phyloP scores from a whole-genome alignment of 306 rosid species.

The Senna tora region DNA sequence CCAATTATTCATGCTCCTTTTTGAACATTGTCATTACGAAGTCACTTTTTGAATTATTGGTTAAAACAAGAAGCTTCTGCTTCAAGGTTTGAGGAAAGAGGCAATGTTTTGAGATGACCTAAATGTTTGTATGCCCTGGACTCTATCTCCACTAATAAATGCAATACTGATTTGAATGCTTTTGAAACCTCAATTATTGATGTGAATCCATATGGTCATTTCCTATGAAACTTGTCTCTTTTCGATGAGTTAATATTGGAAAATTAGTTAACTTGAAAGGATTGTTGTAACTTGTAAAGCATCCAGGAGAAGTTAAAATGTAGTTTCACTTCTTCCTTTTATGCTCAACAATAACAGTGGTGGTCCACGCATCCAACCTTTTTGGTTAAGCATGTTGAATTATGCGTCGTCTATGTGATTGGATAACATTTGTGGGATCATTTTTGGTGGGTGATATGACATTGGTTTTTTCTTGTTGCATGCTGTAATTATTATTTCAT shows the following conservation, averaged over 20 bases:
- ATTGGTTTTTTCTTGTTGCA: not conserved
- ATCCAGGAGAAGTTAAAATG: not conserved
- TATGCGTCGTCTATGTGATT: conserved; percentile 22
- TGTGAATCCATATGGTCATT: not conserved
- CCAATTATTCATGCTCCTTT: conserved; percentile 3
- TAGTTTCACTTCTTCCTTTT: not conserved
- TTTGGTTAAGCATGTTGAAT: conserved; percentile 20
- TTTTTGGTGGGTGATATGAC: conserved; percentile 12
- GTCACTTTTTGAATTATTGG: conserved; percentile 4
- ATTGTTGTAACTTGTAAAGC: not conserved
- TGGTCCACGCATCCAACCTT: not conserved
- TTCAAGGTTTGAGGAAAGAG: conserved; percentile 10
- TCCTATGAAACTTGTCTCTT: not conserved
- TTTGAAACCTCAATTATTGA: not conserved
- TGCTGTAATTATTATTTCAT: not conserved
- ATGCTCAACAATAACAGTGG: not conserved
- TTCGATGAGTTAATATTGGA: not conserved
- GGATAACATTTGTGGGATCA: conserved; percentile 2
- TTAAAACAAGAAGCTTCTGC: conserved; percentile 7
- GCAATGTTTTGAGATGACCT: not conserved
- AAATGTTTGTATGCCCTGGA: not conserved
- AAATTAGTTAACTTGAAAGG: not conserved
- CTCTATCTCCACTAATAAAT: not conserved
- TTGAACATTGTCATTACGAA: not conserved
- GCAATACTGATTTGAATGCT: not conserved